These are phyloP conservation scores for Syncephalastrum sp. DNA, from an alignment of 371 early-diverging fungal genomes.

Conservation along the genomic window DNA sequence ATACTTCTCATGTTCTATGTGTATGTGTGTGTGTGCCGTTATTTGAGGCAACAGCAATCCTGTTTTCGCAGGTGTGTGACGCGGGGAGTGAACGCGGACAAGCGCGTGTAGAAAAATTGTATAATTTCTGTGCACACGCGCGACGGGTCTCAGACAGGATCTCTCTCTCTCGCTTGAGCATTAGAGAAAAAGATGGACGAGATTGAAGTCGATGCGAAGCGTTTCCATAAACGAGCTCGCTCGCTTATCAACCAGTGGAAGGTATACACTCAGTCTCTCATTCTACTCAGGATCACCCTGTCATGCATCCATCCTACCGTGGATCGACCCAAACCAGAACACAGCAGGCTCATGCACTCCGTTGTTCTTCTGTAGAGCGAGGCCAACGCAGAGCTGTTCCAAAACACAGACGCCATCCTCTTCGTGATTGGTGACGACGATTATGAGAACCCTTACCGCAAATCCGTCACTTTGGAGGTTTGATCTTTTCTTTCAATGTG, in stretches of 20 bases:
- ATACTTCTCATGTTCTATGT: no score
- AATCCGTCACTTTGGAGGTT: conserved; percentile 65
- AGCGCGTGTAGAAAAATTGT: no score
- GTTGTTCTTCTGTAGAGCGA: conserved; percentile 26
- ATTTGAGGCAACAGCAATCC: no score
- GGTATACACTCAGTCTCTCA: conserved; percentile 30
- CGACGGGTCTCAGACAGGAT: no score
- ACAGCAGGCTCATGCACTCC: background rate
- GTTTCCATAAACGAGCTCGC: conserved; percentile 61
- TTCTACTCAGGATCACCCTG: background rate
- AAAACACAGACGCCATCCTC: conserved; percentile 62
- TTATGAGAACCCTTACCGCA: conserved; percentile 68
- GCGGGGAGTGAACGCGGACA: no score
- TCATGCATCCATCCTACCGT: conserved; percentile 21
- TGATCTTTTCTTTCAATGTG: background rate
- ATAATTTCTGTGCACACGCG: no score
- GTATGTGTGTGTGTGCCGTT: no score
- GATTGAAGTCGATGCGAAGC: conserved; percentile 56
- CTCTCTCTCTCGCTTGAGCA: no score
- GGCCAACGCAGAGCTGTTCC: conserved; percentile 45
- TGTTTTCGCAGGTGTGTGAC: no score
- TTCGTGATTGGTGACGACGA: conserved; percentile 62
- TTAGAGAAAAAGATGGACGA: conserved; percentile 24
- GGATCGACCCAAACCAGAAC: background rate
- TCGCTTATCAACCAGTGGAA: conserved; percentile 56